Percentiles rank a stretch among this genome's conserved stretches.
phyloP scores from a whole-genome alignment of 768 basidiomycete species.

The Clavaria fumosa region DNA sequence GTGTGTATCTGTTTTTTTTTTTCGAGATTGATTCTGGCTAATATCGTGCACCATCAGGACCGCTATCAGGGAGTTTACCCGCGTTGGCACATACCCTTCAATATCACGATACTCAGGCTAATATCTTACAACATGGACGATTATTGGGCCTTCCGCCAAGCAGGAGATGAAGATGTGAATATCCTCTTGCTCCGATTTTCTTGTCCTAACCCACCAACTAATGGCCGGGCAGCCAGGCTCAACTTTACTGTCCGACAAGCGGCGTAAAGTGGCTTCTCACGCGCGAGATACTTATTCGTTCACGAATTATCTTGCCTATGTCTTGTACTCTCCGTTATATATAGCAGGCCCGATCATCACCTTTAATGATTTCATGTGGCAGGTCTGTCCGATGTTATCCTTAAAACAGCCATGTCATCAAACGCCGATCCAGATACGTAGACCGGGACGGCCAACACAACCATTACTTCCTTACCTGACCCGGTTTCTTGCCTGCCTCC shows the following conservation, averaged over 20 bases:
- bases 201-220: too few species aligned
- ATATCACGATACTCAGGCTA: conserved; percentile 89
- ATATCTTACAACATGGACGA: conserved; percentile 91
- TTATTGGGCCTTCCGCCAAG: conserved; percentile 66
- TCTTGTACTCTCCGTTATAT: conserved; percentile 87
- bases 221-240: too few species aligned
- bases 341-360: conserved; percentile 94
- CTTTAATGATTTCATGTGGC: conserved; percentile 91
- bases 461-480: conserved; percentile 41
- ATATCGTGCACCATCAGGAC: conserved; percentile 30
- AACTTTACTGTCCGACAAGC: conserved; percentile 33
- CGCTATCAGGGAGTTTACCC: conserved; percentile 61
- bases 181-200: too few species aligned
- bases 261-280: conserved; percentile 43
- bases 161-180: too few species aligned
- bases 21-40: neutral
- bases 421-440: too few species aligned
- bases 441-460: too few species aligned
- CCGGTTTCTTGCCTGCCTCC: conserved; percentile 53
- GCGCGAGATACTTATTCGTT: conserved; percentile 45
- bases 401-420: too few species aligned
- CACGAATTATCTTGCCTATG: conserved; percentile 65
- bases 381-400: conserved; percentile 35
- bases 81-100: conserved; percentile 88
- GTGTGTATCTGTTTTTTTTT: conserved; percentile 28